Percentiles rank a stretch among this genome's conserved stretches.
phyloP scores from a whole-genome alignment of 768 basidiomycete species.

The Suillus decipiens region DNA sequence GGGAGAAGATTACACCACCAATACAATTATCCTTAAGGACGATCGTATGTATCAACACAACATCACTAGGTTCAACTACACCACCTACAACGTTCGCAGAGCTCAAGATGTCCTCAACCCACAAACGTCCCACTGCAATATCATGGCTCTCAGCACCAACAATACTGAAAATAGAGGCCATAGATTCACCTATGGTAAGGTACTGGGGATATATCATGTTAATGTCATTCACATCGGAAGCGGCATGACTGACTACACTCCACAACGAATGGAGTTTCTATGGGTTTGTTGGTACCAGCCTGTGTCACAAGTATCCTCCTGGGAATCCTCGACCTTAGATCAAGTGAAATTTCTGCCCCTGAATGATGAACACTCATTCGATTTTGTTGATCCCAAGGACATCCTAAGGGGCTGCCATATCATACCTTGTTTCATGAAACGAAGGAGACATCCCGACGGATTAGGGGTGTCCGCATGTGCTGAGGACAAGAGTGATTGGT shows the following conservation, averaged over 20 bases:
- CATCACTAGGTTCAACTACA: not conserved
- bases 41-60: not conserved
- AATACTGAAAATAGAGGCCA: not conserved
- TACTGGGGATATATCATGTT: conserved; percentile 8
- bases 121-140: not conserved
- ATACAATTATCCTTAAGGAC: conserved; percentile 11
- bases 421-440: not conserved
- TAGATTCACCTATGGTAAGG: not conserved
- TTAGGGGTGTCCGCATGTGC: not conserved
- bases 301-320: not conserved
- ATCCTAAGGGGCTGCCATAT: conserved; percentile 10
- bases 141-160: not conserved
- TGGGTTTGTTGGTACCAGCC: conserved; percentile 6
- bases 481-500: not conserved
- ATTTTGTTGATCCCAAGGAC: conserved; percentile 3
- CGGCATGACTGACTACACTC: not conserved
- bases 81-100: not conserved
- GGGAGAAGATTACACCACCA: conserved; percentile 38
- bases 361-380: not conserved
- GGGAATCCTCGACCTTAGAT: conserved; percentile 1
- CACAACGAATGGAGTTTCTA: not conserved
- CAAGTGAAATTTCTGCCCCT: not conserved
- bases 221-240: conserved; percentile 1
- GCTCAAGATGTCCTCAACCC: not conserved
- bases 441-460: not conserved